Evolutionary conservation across 2,329 filamentous ascomycete species (phyloP).

Genomic region (Phialocephala subalpina): DNA sequence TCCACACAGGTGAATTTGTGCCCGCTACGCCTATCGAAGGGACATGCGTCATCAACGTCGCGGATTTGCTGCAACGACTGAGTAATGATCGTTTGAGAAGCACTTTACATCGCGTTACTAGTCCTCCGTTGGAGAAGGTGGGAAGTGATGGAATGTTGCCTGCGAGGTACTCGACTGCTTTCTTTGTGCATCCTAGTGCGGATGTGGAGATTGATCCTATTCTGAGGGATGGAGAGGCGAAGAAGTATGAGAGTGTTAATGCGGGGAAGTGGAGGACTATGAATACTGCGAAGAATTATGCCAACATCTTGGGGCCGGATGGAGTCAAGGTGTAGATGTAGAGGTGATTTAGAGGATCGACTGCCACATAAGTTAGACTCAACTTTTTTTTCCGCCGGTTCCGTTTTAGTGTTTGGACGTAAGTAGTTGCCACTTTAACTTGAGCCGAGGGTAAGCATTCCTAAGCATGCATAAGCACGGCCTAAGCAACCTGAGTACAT

Average conservation of each 20-base stretch:
- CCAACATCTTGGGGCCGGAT: background rate
- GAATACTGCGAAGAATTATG: conserved; percentile 19
- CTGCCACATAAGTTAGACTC: conserved; percentile 17
- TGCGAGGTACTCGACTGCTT: conserved; percentile 20
- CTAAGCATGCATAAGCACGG: background rate
- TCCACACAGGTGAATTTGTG: conserved; percentile 23
- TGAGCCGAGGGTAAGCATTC: conserved; percentile 16
- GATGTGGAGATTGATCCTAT: conserved; percentile 20
- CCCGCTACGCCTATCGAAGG: conserved; percentile 21
- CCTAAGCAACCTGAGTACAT: too few relatives aligned
- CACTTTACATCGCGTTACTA: conserved; percentile 28
- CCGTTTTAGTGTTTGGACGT: conserved; percentile 19
- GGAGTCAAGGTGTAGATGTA: background rate
- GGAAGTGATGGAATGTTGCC: conserved; percentile 15
- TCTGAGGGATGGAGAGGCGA: conserved; percentile 4
- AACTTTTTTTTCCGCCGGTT: conserved; percentile 12
- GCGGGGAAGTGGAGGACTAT: conserved; percentile 19
- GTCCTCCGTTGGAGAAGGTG: background rate
- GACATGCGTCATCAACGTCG: conserved; percentile 30
- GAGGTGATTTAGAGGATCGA: background rate
- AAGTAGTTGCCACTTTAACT: conserved; percentile 18
- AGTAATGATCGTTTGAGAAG: conserved; percentile 26
- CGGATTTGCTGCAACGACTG: conserved; percentile 26
- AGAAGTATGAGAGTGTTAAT: conserved; percentile 16
- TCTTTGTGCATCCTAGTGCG: conserved; percentile 19